Percentiles rank a stretch among this genome's conserved stretches.
These are phyloP conservation scores for Suhomyces prunicola DNA, from an alignment of 805 yeast genomes.

Conservation along the genomic window DNA sequence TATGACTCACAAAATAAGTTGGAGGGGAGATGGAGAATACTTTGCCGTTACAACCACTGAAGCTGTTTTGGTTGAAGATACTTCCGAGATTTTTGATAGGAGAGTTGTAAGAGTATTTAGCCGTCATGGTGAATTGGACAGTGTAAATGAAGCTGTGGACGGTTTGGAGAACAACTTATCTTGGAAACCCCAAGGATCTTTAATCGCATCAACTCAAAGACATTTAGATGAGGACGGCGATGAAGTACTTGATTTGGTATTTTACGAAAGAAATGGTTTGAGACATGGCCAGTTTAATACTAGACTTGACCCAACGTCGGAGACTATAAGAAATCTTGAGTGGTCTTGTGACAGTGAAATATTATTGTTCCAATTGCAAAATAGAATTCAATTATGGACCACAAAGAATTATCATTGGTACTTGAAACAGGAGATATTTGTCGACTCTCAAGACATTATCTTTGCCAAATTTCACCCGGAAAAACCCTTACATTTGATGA, in stretches of 20 bases:
- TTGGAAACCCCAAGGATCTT: slow-evolving; percentile 91
- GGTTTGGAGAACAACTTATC: slow-evolving; percentile 69
- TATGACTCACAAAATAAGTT: slow-evolving; percentile 52
- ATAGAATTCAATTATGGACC: slow-evolving; percentile 83
- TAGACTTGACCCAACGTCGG: slow-evolving; percentile 49
- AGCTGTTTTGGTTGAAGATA: slow-evolving; percentile 40
- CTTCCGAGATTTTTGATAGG: slow-evolving; percentile 42
- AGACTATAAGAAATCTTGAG: slow-evolving; percentile 48
- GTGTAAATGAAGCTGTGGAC: slow-evolving; percentile 88
- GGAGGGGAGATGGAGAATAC: slow-evolving; percentile 95
- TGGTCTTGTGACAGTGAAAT: slow-evolving; percentile 86
- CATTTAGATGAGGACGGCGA: slow-evolving; percentile 51
- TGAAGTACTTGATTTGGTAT: slow-evolving; percentile 53
- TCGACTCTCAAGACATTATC: slow-evolving; percentile 23
- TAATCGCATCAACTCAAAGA: slow-evolving; percentile 80
- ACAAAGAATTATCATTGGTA: slow-evolving; percentile 95
- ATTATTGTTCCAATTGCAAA: slow-evolving; percentile 61
- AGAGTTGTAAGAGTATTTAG: slow-evolving; percentile 81
- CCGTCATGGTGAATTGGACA: slow-evolving; percentile 72
- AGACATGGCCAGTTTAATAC: slow-evolving; percentile 83
- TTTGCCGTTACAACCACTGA: slow-evolving; percentile 69
- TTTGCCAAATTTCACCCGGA: slow-evolving; percentile 85
- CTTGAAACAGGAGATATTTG: slow-evolving; percentile 70
- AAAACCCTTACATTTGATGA: slow-evolving; percentile 70
- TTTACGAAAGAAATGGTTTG: slow-evolving; percentile 91